A percentile compares a stretch with the other conserved stretches of the same genome.
Evolutionary conservation across 345 rosid species (phyloP).

Genomic region (Salix brachista): DNA sequence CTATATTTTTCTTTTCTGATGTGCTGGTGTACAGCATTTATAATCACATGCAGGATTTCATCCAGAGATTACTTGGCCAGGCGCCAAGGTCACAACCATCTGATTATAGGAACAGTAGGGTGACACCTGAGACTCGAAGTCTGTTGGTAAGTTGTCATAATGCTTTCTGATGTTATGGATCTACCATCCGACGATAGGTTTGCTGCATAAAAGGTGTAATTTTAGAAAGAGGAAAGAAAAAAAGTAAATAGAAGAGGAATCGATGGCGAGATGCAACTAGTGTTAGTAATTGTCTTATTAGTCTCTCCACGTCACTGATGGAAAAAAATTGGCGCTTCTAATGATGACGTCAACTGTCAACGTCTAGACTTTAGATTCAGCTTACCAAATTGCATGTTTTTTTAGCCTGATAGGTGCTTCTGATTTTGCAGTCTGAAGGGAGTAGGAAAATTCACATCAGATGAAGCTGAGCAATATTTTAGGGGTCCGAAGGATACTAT

Average conservation of each 20-base stretch:
- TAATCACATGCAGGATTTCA: constrained; percentile 32
- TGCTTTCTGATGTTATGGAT: not conserved
- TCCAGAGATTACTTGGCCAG: constrained; percentile 17
- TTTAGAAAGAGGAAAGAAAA: not conserved
- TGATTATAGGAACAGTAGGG: constrained; percentile 8
- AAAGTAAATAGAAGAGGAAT: not conserved
- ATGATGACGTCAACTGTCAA: not conserved
- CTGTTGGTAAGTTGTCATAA: constrained; percentile 14
- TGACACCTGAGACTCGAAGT: not conserved
- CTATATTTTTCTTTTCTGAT: not conserved
- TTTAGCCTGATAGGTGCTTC: constrained; percentile 1
- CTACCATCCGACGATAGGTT: not conserved
- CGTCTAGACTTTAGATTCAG: not conserved
- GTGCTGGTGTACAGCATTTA: constrained; percentile 22
- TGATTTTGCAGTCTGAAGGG: constrained; percentile 23
- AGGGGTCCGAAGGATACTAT: not conserved
- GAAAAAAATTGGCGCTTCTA: not conserved
- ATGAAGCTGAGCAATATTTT: not conserved
- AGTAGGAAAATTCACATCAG: constrained; percentile 14
- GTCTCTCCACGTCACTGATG: not conserved
- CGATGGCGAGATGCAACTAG: too few species aligned
- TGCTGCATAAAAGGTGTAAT: not conserved
- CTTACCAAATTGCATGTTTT: not conserved
- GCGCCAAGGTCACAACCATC: constrained; percentile 15
- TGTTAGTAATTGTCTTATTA: not conserved